These are phyloP conservation scores for Aspergillus ustus DNA, from an alignment of 2,329 filamentous ascomycete species.

Conservation along the genomic window DNA sequence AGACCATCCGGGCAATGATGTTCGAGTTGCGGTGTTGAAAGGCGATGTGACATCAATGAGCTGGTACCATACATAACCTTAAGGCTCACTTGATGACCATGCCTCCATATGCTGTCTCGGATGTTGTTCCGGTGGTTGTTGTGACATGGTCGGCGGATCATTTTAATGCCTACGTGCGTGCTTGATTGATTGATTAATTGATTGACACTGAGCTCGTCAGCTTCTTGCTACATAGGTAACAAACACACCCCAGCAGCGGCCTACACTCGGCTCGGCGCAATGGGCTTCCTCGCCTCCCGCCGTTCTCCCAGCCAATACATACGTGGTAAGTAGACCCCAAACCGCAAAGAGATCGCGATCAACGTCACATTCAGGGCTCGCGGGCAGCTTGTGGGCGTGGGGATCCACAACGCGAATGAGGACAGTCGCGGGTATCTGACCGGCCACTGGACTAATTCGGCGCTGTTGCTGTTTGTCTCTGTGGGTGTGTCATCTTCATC, in stretches of 20 bases:
- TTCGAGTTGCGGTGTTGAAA: too few species aligned
- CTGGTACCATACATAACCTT: too few species aligned
- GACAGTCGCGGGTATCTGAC: neutral
- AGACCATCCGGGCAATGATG: too few species aligned
- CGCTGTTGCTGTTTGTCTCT: neutral
- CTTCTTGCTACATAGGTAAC: neutral
- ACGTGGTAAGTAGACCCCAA: too few species aligned
- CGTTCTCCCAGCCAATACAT: constrained; percentile 63
- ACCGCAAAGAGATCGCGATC: too few species aligned
- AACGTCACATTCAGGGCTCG: constrained; percentile 53
- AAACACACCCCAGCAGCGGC: constrained; percentile 39
- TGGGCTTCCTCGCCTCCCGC: constrained; percentile 68
- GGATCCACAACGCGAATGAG: neutral
- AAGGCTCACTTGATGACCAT: neutral
- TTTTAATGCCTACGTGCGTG: neutral
- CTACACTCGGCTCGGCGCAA: constrained; percentile 60
- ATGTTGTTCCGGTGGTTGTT: neutral
- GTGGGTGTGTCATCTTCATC: neutral
- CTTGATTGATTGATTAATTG: too few species aligned
- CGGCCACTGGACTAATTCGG: neutral
- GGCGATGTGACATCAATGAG: too few species aligned
- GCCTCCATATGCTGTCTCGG: neutral
- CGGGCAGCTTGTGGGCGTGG: neutral
- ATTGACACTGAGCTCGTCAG: too few species aligned
- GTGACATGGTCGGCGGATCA: neutral